A percentile compares a stretch with the other conserved stretches of the same genome.
Evolutionary conservation across 768 basidiomycete species (phyloP).

Genomic region (Pisolithus tinctorius): DNA sequence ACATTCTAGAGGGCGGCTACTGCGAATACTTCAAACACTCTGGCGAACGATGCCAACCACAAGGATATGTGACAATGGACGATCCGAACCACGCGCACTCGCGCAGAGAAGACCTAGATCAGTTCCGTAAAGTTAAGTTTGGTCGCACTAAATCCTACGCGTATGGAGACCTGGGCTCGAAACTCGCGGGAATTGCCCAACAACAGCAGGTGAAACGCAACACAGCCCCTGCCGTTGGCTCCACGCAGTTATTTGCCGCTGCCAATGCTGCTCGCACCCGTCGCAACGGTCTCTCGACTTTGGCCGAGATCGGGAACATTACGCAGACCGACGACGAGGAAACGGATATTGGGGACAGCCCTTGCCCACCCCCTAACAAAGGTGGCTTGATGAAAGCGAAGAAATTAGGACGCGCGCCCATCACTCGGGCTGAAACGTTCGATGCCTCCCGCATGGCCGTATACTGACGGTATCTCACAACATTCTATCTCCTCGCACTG

Average conservation of each 20-base stretch:
- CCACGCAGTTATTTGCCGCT: constrained; percentile 57
- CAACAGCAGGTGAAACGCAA: constrained; percentile 54
- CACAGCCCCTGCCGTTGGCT: constrained; percentile 49
- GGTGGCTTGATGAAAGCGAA: constrained; percentile 48
- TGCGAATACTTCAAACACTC: constrained; percentile 75
- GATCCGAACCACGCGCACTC: constrained; percentile 79
- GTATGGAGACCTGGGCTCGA: constrained; percentile 68
- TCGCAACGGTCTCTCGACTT: constrained; percentile 54
- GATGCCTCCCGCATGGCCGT: constrained; percentile 49
- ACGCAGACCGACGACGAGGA: constrained; percentile 69
- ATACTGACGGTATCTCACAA: constrained; percentile 23
- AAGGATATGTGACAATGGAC: constrained; percentile 89
- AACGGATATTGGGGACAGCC: constrained; percentile 76
- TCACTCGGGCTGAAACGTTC: constrained; percentile 65
- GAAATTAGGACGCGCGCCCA: constrained; percentile 42
- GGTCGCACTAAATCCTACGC: constrained; percentile 88
- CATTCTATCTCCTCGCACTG: constrained; percentile 1
- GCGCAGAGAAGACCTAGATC: constrained; percentile 81
- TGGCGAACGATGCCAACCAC: constrained; percentile 67
- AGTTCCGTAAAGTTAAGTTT: constrained; percentile 85
- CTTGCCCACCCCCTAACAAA: constrained; percentile 77
- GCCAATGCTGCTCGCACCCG: constrained; percentile 62
- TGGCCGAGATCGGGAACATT: constrained; percentile 60
- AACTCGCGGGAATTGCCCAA: constrained; percentile 28
- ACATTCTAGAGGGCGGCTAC: constrained; percentile 95